Percentiles rank a stretch among this genome's conserved stretches.
Evolutionary conservation across 2,329 filamentous ascomycete species (phyloP).

Genomic region (Bipolaris gigantea): DNA sequence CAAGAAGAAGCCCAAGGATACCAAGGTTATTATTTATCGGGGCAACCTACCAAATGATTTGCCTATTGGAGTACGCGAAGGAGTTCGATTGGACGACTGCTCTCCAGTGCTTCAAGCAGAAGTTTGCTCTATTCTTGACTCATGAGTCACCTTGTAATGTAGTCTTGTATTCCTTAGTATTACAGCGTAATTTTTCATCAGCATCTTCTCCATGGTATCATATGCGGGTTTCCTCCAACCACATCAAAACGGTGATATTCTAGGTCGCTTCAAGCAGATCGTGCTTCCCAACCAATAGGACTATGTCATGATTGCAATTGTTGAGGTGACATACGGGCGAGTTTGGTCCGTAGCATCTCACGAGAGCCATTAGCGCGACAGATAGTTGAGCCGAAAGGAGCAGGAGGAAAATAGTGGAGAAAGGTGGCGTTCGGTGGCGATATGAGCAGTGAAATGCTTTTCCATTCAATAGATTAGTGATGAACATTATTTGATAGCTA

Average conservation of each 20-base stretch:
- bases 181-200: neutral
- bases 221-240: neutral
- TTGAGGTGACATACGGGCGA: neutral
- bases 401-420: neutral
- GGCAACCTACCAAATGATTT: neutral
- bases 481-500: neutral
- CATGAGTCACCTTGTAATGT: neutral
- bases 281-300: neutral
- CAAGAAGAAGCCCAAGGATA: neutral
- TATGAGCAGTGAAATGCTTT: neutral
- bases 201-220: neutral
- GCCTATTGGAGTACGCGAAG: neutral
- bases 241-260: neutral
- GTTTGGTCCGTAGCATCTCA: neutral
- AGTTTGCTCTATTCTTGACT: neutral
- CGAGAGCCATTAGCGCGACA: neutral
- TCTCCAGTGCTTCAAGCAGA: neutral
- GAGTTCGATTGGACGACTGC: neutral
- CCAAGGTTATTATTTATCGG: neutral
- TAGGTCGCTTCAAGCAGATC: neutral
- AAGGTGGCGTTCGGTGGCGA: neutral
- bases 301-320: neutral
- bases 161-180: neutral
- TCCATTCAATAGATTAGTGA: neutral
- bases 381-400: neutral